Conservation (phyloP, 352 stramenopile species). For the Phytophthora podocarpi region DNA sequence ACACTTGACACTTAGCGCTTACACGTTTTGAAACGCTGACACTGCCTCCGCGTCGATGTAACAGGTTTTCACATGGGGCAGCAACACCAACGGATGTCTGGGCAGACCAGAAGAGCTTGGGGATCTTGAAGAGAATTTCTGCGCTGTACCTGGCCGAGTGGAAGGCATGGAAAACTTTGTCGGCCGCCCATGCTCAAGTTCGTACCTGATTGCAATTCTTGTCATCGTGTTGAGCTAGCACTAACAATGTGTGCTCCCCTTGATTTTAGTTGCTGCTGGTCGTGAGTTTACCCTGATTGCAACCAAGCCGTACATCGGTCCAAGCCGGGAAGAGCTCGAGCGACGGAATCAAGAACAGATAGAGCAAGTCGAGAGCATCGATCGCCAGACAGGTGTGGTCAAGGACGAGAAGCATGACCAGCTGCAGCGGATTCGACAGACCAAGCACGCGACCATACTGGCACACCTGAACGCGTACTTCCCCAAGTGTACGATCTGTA, state of each 20-base stretch:
- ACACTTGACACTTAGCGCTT: no score
- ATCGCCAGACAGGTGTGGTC: constrained; percentile 54
- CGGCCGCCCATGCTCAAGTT: constrained; percentile 74
- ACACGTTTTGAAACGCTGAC: no score
- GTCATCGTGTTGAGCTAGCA: no score
- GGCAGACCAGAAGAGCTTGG: constrained; percentile 74
- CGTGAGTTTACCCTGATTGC: constrained; percentile 93
- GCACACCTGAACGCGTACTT: constrained; percentile 58
- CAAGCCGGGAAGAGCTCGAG: constrained; percentile 70
- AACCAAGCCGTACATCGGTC: constrained; percentile 94
- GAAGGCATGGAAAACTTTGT: constrained; percentile 78
- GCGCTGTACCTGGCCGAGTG: constrained; percentile 73
- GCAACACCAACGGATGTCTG: constrained; percentile 91
- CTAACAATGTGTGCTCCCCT: background rate
- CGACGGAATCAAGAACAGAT: constrained; percentile 43
- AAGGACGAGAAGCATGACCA: constrained; percentile 43
- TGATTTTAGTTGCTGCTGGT: constrained; percentile 80
- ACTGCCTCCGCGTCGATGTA: no score
- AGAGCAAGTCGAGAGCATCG: constrained; percentile 51
- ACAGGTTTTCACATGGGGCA: constrained; percentile 93
- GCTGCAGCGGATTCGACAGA: constrained; percentile 50
- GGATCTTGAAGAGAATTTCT: constrained; percentile 81
- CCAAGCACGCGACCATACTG: constrained; percentile 51
- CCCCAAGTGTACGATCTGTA: constrained; percentile 73
- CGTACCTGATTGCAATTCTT: no score